Evolutionary conservation across 371 early-diverging fungal species (phyloP).

Genomic region (Mucor saturninus): DNA sequence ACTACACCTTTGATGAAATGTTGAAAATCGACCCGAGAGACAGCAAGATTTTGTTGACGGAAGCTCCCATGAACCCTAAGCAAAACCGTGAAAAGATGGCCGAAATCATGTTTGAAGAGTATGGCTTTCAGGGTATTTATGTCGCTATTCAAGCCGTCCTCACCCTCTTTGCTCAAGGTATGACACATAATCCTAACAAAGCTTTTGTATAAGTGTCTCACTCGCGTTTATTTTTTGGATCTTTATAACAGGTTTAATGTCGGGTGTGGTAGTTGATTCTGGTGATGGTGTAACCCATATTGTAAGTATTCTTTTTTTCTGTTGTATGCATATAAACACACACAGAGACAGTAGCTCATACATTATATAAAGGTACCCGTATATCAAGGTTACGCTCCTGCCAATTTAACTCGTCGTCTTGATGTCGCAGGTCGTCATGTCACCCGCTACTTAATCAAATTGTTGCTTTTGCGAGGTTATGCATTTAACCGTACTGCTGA

Average conservation of each 20-base stretch:
- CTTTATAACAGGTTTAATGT: constrained; percentile 74
- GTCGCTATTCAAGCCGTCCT: constrained; percentile 98
- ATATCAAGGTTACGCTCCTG: constrained; percentile 92
- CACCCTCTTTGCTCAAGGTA: constrained; percentile 97
- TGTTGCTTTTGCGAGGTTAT: constrained; percentile 92
- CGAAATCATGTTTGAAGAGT: constrained; percentile 95
- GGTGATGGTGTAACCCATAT: constrained; percentile 98
- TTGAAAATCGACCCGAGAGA: constrained; percentile 87
- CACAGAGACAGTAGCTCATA: neutral
- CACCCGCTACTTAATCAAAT: constrained; percentile 94
- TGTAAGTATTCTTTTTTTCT: constrained; percentile 38
- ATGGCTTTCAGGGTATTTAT: constrained; percentile 91
- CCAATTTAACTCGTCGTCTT: constrained; percentile 89
- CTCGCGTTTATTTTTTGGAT: no score
- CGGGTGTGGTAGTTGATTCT: constrained; percentile 97
- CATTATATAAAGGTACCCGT: constrained; percentile 74
- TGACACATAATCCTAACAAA: neutral
- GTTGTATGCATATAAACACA: neutral
- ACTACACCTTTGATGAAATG: constrained; percentile 94
- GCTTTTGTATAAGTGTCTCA: no score
- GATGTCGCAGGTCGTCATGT: constrained; percentile 97
- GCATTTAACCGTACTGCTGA: constrained; percentile 97
- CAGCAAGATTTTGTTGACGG: constrained; percentile 92
- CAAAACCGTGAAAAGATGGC: constrained; percentile 93
- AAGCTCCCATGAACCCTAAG: constrained; percentile 95